Base-by-base conservation (phyloP, 2,329 filamentous ascomycete species). In the Alternaria triticina region DNA sequence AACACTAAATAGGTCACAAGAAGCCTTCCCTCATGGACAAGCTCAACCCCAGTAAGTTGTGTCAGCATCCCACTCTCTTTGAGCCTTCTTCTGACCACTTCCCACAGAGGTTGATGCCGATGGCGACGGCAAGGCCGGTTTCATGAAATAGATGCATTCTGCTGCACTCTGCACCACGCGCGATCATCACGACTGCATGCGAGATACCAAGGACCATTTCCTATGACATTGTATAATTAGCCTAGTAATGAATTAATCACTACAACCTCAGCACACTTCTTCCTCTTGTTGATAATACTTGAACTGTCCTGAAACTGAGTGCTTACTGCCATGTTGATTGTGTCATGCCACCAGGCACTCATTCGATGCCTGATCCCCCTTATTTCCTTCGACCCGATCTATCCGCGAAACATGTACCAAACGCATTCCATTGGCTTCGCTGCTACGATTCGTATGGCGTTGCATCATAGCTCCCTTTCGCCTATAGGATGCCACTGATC, bases 81-180 rank as follows among this genome's bases (percentile, higher is more conserved):
- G 3, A 6, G n/a, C 4, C 7, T 5, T 11, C 6, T 11, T 22
- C 61, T 63, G 27, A 63, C 57, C 6, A 17, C 12, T 7, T n/a
- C 5, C n/a, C 15, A 27, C 45, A 63, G 61, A 71, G 61, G 66
- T 79, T 44, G 86, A 88, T 70, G 65, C 86, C 27, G 81, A 87
- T 66, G 79, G 83, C 43, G 86, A 89, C 75, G 86, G 87, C 61
- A 86, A 87, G 81, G 77, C 79, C 27, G 86, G 86, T 3, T 86
- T 88, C 66, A 85, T 87, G 83, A 76, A 83, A 55, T 86, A 83
- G 69, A 68, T 67, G 70, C 57, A 76, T 15, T 17, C 13, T 81
- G 40, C 12, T 67, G 68, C 57, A 76, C 13, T 25, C 13, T 81
- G 40, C 12, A 64, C 52, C 54, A 74, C 71, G n/a, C 33, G 33